Conservation (phyloP, 805 yeast genomes). For the Suhomyces sp. region DNA sequence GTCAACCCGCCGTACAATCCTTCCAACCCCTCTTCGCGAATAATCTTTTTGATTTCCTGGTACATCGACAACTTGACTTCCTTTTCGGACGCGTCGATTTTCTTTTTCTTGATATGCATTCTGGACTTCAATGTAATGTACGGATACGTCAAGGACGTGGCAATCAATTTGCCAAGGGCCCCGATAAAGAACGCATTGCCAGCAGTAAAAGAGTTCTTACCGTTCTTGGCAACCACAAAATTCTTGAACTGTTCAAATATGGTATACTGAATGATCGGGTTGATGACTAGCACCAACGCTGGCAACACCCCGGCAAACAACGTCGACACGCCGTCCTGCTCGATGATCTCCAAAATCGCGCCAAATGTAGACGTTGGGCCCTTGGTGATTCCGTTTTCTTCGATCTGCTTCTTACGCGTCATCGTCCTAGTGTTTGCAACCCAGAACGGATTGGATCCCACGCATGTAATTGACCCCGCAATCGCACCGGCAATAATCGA, state of each 20-base stretch:
- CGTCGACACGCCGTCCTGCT: slow-evolving; percentile 67
- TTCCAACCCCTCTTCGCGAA: slow-evolving; percentile 65
- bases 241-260: slow-evolving; percentile 84
- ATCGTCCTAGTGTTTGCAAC: slow-evolving; percentile 90
- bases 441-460: slow-evolving; percentile 89
- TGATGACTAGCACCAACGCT: slow-evolving; percentile 78
- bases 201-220: slow-evolving; percentile 54
- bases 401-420: slow-evolving; percentile 41
- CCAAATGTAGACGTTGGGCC: slow-evolving; percentile 46
- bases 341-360: slow-evolving; percentile 59
- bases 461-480: slow-evolving; percentile 83
- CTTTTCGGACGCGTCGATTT: slow-evolving; percentile 14
- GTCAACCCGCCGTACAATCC: slow-evolving; percentile 81
- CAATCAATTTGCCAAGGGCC: slow-evolving; percentile 82
- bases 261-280: slow-evolving; percentile 91
- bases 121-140: slow-evolving; percentile 86
- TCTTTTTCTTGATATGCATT: slow-evolving; percentile 62
- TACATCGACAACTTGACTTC: slow-evolving; percentile 38
- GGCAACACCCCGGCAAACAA: slow-evolving; percentile 86
- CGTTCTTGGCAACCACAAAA: slow-evolving; percentile 52
- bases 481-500: slow-evolving; percentile 75
- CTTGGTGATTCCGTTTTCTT: slow-evolving; percentile 15
- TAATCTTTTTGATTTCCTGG: slow-evolving; percentile 54
- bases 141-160: slow-evolving; percentile 89
- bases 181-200: slow-evolving; percentile 82